These are phyloP conservation scores for Komagataea norvegica DNA, from an alignment of 1,139 yeast genomes.

Conservation along the genomic window DNA sequence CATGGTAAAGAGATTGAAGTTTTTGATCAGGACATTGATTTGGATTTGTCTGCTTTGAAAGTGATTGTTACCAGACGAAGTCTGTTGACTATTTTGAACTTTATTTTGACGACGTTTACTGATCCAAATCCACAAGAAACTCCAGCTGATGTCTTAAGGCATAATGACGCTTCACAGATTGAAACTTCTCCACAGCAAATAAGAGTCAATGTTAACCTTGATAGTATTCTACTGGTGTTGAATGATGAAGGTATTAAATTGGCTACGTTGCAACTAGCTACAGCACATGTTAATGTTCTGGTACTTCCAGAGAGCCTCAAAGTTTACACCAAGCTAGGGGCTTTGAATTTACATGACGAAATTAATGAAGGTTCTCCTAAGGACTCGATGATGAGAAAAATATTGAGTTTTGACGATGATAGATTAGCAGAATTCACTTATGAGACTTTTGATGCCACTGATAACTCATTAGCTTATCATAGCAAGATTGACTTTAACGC, in stretches of 20 bases:
- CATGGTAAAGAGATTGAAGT: constrained; percentile 58
- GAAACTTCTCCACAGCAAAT: constrained; percentile 68
- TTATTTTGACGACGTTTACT: constrained; percentile 80
- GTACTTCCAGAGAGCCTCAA: constrained; percentile 77
- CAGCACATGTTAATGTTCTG: constrained; percentile 64
- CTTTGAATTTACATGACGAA: constrained; percentile 74
- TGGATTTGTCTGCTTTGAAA: constrained; percentile 76
- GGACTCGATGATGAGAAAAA: constrained; percentile 56
- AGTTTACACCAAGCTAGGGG: constrained; percentile 73
- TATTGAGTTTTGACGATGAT: constrained; percentile 77
- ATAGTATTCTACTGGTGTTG: constrained; percentile 68
- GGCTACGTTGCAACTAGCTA: constrained; percentile 72
- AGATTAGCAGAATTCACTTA: constrained; percentile 80
- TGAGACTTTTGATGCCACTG: constrained; percentile 68
- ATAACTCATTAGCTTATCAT: constrained; percentile 46
- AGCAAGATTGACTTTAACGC: constrained; percentile 64
- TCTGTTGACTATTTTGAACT: constrained; percentile 72
- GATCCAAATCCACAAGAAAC: constrained; percentile 67
- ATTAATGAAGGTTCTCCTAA: constrained; percentile 57
- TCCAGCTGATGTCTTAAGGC: constrained; percentile 65
- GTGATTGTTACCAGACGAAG: constrained; percentile 76
- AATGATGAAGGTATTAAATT: constrained; percentile 81
- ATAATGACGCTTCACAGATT: constrained; percentile 50
- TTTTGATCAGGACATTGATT: constrained; percentile 71
- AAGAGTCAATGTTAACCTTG: constrained; percentile 62